A percentile compares a stretch with the other conserved stretches of the same genome.
Conservation (phyloP, 768 basidiomycete species). For the Amylocystis lapponica region DNA sequence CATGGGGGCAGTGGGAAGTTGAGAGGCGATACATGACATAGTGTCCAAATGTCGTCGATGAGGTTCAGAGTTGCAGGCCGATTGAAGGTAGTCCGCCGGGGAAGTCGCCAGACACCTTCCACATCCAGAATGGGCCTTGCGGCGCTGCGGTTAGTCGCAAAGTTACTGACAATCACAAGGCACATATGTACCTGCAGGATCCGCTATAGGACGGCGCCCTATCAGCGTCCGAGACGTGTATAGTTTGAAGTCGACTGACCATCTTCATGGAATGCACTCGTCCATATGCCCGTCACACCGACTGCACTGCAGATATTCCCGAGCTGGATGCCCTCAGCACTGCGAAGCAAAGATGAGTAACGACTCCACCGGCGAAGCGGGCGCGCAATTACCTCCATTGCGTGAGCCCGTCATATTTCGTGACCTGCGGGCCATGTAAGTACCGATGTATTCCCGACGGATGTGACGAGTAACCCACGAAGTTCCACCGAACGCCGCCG, state of each 20-base stretch:
- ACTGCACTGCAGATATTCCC: conserved; percentile 59
- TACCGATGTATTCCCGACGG: neutral
- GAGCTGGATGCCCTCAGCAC: conserved; percentile 63
- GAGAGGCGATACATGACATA: too few species aligned
- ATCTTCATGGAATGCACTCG: conserved; percentile 51
- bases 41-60: too few species aligned
- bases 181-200: conserved; percentile 66
- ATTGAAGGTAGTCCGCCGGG: too few species aligned
- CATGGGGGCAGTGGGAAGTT: too few species aligned
- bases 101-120: conserved; percentile 37
- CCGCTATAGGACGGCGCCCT: conserved; percentile 34
- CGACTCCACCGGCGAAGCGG: neutral
- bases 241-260: conserved; percentile 26
- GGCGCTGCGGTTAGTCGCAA: too few species aligned
- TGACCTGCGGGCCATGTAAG: conserved; percentile 32
- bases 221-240: too few species aligned
- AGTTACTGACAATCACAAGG: too few species aligned
- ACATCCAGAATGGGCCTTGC: conserved; percentile 69
- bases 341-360: conserved; percentile 20
- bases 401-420: conserved; percentile 44
- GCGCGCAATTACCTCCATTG: conserved; percentile 50
- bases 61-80: too few species aligned
- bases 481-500: conserved; percentile 34
- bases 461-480: conserved; percentile 39
- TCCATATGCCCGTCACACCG: conserved; percentile 68